A percentile compares a stretch with the other conserved stretches of the same genome.
phyloP scores from a whole-genome alignment of 495 filamentous ascomycete genomes.

The Penicillium coffeae region DNA sequence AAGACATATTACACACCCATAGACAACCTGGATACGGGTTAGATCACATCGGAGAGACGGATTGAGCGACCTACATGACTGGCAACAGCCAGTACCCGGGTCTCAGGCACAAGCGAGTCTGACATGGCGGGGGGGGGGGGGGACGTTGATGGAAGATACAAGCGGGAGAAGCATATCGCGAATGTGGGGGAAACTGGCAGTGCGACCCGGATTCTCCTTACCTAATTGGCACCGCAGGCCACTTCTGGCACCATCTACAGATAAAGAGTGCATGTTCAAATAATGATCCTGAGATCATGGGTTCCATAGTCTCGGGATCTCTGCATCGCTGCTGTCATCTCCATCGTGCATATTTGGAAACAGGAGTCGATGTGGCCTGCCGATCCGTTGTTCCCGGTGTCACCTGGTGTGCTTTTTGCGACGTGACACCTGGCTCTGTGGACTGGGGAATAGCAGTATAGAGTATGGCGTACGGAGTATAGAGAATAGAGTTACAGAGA shows the following conservation, averaged over 20 bases:
- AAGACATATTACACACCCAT: constrained; percentile 56
- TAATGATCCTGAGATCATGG: neutral
- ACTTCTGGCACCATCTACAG: too few relatives aligned
- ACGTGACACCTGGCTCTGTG: neutral
- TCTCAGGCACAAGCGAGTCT: constrained; percentile 65
- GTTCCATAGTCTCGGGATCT: too few relatives aligned
- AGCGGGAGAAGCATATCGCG: constrained; percentile 4
- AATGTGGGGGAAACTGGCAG: constrained; percentile 5
- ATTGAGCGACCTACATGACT: constrained; percentile 77
- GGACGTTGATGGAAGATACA: neutral
- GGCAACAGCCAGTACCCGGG: constrained; percentile 84
- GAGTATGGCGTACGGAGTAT: neutral
- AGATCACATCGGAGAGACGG: constrained; percentile 7
- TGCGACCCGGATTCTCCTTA: constrained; percentile 11
- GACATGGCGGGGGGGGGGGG: constrained; percentile 32
- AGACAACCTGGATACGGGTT: constrained; percentile 60
- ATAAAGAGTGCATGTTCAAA: neutral
- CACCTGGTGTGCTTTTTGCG: neutral
- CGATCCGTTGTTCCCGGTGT: neutral
- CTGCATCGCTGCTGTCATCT: neutral
- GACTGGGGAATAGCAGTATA: neutral
- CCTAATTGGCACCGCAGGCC: constrained; percentile 31
- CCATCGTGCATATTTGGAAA: neutral
- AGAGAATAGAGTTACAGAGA: neutral
- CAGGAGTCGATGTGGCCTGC: neutral